Conservation (phyloP, 768 basidiomycete species). For the Suillus decipiens region DNA sequence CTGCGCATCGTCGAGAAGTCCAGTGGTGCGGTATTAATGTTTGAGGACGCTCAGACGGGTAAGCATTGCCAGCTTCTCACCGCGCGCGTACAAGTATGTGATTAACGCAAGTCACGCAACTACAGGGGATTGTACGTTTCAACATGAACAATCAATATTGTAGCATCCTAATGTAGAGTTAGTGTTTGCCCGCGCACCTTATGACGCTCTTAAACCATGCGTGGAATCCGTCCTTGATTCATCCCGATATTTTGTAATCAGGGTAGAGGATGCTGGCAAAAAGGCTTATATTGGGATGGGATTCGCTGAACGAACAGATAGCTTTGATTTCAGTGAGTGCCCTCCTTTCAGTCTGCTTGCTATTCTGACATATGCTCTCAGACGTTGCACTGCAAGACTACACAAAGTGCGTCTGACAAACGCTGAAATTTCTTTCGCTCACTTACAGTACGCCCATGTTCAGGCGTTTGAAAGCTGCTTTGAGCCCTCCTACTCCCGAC, state of each 20-base stretch:
- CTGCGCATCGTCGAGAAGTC: slow-evolving; percentile 83
- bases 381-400: slow-evolving; percentile 88
- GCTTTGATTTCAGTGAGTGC: slow-evolving; percentile 87
- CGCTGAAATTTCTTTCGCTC: background rate
- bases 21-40: slow-evolving; percentile 62
- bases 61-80: slow-evolving; percentile 25
- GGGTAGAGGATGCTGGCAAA: slow-evolving; percentile 84
- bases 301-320: slow-evolving; percentile 84
- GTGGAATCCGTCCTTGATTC: slow-evolving; percentile 98
- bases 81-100: background rate
- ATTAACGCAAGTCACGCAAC: slow-evolving; percentile 8
- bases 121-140: slow-evolving; percentile 66
- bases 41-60: slow-evolving; percentile 86
- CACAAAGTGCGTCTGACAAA: slow-evolving; percentile 57
- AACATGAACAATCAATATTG: slow-evolving; percentile 11
- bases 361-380: slow-evolving; percentile 30
- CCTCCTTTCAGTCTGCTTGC: background rate
- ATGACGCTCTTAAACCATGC: slow-evolving; percentile 73
- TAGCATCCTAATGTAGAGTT: slow-evolving; percentile 16
- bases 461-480: slow-evolving; percentile 65
- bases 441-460: slow-evolving; percentile 4
- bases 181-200: slow-evolving; percentile 89
- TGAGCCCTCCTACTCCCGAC: slow-evolving; percentile 51
- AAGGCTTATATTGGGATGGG: slow-evolving; percentile 95
- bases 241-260: slow-evolving; percentile 91